Percentiles rank a stretch among this genome's conserved stretches.
Conservation (phyloP, 768 basidiomycete genomes). For the Udeniomyces megalosporus region DNA sequence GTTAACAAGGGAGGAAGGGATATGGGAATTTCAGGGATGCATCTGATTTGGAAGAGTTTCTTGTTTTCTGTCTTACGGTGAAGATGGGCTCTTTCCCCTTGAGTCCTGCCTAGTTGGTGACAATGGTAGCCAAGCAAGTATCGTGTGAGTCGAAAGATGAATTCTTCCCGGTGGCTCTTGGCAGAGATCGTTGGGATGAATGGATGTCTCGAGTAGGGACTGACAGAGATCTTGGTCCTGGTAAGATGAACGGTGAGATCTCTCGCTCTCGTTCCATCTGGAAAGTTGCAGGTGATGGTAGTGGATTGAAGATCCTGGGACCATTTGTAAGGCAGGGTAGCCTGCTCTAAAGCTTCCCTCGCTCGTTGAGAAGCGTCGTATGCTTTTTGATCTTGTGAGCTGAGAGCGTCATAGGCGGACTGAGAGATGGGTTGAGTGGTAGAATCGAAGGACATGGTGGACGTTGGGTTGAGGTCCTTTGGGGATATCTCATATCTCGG, state of each 20-base stretch:
- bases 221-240: conserved; percentile 68
- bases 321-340: conserved; percentile 84
- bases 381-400: not conserved
- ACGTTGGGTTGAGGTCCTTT: no score
- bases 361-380: not conserved
- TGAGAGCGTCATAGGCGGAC: conserved; percentile 3
- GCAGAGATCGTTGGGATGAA: no score
- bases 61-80: conserved; percentile 3
- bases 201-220: conserved; percentile 26
- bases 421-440: not conserved
- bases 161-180: no score
- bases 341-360: conserved; percentile 4
- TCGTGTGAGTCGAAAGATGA: no score
- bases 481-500: no score
- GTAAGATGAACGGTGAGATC: conserved; percentile 57
- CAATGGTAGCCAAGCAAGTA: no score
- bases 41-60: no score
- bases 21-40: no score
- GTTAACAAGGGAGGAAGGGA: no score
- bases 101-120: conserved; percentile 32
- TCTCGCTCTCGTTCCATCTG: conserved; percentile 66
- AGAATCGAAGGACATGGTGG: no score
- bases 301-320: conserved; percentile 75
- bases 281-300: conserved; percentile 65
- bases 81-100: conserved; percentile 76